Evolutionary conservation across 352 stramenopile species (phyloP), one percentile per base, ranked within the genome.

Genomic region (Globisporangium radiosum): DNA sequence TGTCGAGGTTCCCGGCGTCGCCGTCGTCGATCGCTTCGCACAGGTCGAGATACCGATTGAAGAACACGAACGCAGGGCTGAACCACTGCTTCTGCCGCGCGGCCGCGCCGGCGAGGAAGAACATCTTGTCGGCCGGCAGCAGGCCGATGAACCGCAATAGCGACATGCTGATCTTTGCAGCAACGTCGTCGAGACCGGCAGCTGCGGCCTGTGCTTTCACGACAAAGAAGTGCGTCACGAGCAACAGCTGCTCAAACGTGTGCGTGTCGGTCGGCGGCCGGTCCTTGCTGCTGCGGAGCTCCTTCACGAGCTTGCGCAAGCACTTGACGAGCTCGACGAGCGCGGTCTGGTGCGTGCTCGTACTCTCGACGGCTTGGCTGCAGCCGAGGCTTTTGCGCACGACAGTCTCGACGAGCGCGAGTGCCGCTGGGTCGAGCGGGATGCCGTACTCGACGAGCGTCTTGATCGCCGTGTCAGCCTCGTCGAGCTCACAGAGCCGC

Each of bases 31-130:
- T 98, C 10, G 94, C 93, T 71, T 98, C 94, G 44, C 85, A 94
- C 43, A 98, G 64, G 63, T 98, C 94, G 9, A 98, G 65, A 71
- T 98, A 98, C 13, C 91, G 82, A 63, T 98, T 98, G 66, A 98
- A 92, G 52, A 97, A 92, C 55, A 98, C 89, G 57, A 98, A 98
- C 7, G 92, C 94, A 5, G 96, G 75, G 52, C 87, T 97, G 37
- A 94, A 71, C 75, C 92, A 93, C 54, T 96, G 94, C 52, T 92
- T 85, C 63, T 97, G 80, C 7, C 83, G 74, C 25, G 85, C 80
- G 0, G 88, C 79, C 0, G 63, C 71, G 0, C 94, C 93, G 2
- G 94, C 94, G 44, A 96, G 67, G 64, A 87, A 98, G 62, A 98
- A 98, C 71, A 95, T 94, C 68, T 98, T 98, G 78, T 98, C 94